phyloP scores from a whole-genome alignment of 148 eudicot species.

The Arbutus unedo region DNA sequence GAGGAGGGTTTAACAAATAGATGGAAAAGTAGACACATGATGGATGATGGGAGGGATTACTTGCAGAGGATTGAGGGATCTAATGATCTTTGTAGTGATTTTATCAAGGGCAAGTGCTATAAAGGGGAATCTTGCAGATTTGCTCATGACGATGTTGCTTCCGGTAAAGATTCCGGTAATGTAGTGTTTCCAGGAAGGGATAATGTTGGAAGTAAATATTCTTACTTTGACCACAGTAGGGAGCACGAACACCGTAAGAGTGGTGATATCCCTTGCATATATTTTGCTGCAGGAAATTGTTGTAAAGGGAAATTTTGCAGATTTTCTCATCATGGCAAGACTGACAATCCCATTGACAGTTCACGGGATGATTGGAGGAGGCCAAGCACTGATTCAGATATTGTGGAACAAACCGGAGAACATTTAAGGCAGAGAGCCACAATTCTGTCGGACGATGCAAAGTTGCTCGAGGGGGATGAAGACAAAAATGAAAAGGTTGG shows the following conservation, averaged over 20 bases:
- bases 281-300: constrained; percentile 34
- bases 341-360: constrained; percentile 5
- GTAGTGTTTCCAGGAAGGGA: constrained; percentile 18
- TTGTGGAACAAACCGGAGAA: constrained; percentile 10
- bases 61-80: constrained; percentile 5
- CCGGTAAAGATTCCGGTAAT: not conserved
- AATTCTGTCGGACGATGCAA: not conserved
- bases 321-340: constrained; percentile 34
- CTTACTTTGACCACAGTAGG: constrained; percentile 19
- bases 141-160: constrained; percentile 15
- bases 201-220: constrained; percentile 6
- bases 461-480: constrained; percentile 2
- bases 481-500: not conserved
- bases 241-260: constrained; percentile 12
- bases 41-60: constrained; percentile 11
- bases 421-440: constrained; percentile 19
- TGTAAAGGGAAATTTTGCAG: constrained; percentile 29
- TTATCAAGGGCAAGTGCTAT: constrained; percentile 15
- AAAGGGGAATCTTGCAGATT: constrained; percentile 19
- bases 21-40: constrained; percentile 14
- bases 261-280: constrained; percentile 26
- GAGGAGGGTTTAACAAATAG: constrained; percentile 9
- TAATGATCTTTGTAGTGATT: constrained; percentile 17
- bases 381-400: not conserved
- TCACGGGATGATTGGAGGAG: constrained; percentile 14